Percentiles rank a stretch among this genome's conserved stretches.
Evolutionary conservation across 805 yeast species (phyloP).

Genomic region (Candida chauliodis): DNA sequence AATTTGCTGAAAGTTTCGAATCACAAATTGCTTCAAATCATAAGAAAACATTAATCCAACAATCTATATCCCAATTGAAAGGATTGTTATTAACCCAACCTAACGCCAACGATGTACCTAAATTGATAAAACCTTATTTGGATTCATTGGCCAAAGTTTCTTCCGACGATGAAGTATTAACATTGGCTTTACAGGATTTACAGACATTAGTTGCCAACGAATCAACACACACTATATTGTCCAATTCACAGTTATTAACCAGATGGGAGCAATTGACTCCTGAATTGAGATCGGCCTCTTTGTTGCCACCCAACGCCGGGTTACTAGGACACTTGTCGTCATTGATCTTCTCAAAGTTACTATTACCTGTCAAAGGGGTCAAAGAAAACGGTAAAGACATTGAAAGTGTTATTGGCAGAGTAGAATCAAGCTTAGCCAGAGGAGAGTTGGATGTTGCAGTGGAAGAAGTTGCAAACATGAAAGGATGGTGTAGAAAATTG

Average conservation of each 20-base stretch:
- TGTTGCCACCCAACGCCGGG: constrained; percentile 95
- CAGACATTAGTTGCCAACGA: constrained; percentile 32
- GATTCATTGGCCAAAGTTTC: constrained; percentile 27
- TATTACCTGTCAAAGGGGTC: constrained; percentile 74
- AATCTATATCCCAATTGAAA: constrained; percentile 31
- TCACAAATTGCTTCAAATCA: constrained; percentile 31
- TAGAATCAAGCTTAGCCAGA: constrained; percentile 66
- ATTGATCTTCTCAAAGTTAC: constrained; percentile 65
- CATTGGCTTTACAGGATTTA: constrained; percentile 31
- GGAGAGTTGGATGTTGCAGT: constrained; percentile 86
- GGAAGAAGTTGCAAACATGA: constrained; percentile 82
- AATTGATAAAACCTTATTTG: constrained; percentile 35
- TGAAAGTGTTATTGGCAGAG: constrained; percentile 85
- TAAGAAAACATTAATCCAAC: constrained; percentile 29
- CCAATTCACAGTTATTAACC: constrained; percentile 71
- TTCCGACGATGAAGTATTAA: constrained; percentile 32
- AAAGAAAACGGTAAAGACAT: constrained; percentile 76
- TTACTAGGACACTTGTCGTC: constrained; percentile 88
- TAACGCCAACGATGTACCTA: constrained; percentile 21
- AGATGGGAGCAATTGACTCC: constrained; percentile 80
- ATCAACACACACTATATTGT: constrained; percentile 54
- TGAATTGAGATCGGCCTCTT: constrained; percentile 82
- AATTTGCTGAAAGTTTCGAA: constrained; percentile 45
- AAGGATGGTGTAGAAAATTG: constrained; percentile 89
- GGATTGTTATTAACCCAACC: constrained; percentile 20